Evolutionary conservation across 768 basidiomycete genomes (phyloP).

Genomic region (Tylopilus intermedius): DNA sequence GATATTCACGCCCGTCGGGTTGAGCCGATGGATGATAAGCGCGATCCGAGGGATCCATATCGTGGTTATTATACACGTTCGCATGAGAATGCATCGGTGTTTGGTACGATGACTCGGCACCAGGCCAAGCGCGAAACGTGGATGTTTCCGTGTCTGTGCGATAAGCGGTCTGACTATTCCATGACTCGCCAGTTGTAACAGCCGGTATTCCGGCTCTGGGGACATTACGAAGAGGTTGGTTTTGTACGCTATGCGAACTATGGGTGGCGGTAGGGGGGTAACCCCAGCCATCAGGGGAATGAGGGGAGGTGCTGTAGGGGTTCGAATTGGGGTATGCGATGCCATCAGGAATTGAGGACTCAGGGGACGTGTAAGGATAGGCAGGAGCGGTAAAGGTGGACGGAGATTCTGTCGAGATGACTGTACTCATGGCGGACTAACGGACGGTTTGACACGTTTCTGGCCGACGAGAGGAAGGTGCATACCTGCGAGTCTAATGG

Average conservation of each 20-base stretch:
- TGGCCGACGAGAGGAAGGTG: background rate
- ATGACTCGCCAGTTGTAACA: slow-evolving; percentile 15
- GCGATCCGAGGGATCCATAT: slow-evolving; percentile 40
- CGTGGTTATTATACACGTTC: slow-evolving; percentile 23
- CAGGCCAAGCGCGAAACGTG: slow-evolving; percentile 49
- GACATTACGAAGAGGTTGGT: slow-evolving; percentile 44
- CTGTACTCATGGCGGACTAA: slow-evolving; percentile 33
- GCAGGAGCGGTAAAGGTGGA: slow-evolving; percentile 38
- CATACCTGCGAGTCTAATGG: slow-evolving; percentile 44
- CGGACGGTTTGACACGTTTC: background rate
- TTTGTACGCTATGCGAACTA: slow-evolving; percentile 39
- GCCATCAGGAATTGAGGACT: slow-evolving; percentile 37
- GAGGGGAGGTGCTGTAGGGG: slow-evolving; percentile 40
- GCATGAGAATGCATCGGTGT: slow-evolving; percentile 24
- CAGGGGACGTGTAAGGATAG: slow-evolving; percentile 43
- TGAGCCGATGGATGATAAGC: slow-evolving; percentile 30
- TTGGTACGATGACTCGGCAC: slow-evolving; percentile 36
- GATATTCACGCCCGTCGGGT: slow-evolving; percentile 36
- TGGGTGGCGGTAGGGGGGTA: slow-evolving; percentile 36
- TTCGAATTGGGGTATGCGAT: slow-evolving; percentile 39
- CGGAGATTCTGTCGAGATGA: slow-evolving; percentile 34
- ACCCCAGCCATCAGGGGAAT: slow-evolving; percentile 51
- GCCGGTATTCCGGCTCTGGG: slow-evolving; percentile 20
- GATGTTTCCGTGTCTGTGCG: slow-evolving; percentile 29
- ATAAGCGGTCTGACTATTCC: slow-evolving; percentile 23